These are phyloP conservation scores for Boletus vinaceobasis DNA, from an alignment of 768 basidiomycete genomes.

Conservation along the genomic window DNA sequence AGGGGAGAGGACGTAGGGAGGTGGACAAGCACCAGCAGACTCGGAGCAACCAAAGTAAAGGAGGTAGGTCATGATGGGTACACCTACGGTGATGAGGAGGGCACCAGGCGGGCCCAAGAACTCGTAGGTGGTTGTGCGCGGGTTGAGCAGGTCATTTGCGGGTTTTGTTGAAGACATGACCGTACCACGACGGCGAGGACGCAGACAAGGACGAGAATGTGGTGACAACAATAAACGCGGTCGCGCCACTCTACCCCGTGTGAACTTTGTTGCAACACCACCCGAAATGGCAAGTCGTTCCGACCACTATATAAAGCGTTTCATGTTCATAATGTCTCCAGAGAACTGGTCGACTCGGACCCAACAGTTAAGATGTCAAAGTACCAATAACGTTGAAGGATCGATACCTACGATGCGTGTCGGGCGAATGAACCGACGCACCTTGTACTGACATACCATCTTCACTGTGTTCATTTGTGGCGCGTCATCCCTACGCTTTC, in stretches of 20 bases:
- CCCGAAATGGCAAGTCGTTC: neutral
- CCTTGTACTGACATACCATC: neutral
- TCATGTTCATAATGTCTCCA: too few relatives aligned
- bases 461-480: neutral
- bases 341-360: too few relatives aligned
- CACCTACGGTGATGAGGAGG: slow-evolving; percentile 60
- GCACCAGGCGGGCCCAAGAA: slow-evolving; percentile 84
- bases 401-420: neutral
- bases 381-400: neutral
- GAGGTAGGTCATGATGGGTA: slow-evolving; percentile 68
- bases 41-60: slow-evolving; percentile 81
- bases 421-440: neutral
- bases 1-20: slow-evolving; percentile 40
- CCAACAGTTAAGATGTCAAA: neutral
- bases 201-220: neutral
- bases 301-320: too few relatives aligned
- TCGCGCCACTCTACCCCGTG: neutral
- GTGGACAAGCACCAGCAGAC: slow-evolving; percentile 64
- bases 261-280: neutral
- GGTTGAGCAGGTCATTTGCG: slow-evolving; percentile 50
- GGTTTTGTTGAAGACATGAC: slow-evolving; percentile 21
- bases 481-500: neutral
- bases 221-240: neutral
- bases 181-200: neutral
- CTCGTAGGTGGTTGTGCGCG: slow-evolving; percentile 70